Evolutionary conservation across 2,329 filamentous ascomycete species (phyloP), one percentile per base, ranked within the genome.

Genomic region (Pseudopyricularia javanii): DNA sequence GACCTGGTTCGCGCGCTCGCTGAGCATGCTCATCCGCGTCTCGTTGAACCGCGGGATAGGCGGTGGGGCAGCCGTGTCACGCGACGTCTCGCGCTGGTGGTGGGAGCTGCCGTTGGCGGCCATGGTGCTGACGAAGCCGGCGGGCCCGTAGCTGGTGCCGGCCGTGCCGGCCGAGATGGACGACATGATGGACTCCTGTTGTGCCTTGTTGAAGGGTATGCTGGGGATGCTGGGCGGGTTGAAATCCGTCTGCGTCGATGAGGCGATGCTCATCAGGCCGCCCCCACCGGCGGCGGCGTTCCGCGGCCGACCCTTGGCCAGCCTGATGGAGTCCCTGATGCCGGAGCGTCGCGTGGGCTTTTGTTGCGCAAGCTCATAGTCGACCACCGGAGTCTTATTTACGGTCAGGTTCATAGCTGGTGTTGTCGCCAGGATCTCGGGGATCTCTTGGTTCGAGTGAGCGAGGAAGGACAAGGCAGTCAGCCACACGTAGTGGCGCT

Each of bases 381-480:
- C 73, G 0, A 75, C 74, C 2, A 75, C 62, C 3, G 71, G 69
- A 20, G 50, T 15, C 17, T 32, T 32, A 7, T 78, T 75, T 8
- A 73, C 67, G 14, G 78, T 66, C 3, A 84, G 72, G 12, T 17
- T 45, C 22, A 22, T 26, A 12, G 40, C 22, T 26, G 40, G 40
- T 17, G 40, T 20, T 20, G 40, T 24, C 24, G 40, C 40, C 49
- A 50, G 24, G 15, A 90, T 80, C 51, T 93, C 88, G 2, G 88
- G 87, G 5, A 91, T 77, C 1, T 85, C 83, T 61, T 91, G 85
- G 15, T 85, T 82, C 1, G 91, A 95, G 64, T 96, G 90, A 12
- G 91, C 91, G 32, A 98, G 75, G 78, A 97, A 98, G 0, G 91
- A 95, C 20, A 98, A 74, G 1, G 93, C 89, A 20, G 89, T 96